Base-by-base conservation (phyloP, 2,329 filamentous ascomycete species). In the Fusarium siculi region DNA sequence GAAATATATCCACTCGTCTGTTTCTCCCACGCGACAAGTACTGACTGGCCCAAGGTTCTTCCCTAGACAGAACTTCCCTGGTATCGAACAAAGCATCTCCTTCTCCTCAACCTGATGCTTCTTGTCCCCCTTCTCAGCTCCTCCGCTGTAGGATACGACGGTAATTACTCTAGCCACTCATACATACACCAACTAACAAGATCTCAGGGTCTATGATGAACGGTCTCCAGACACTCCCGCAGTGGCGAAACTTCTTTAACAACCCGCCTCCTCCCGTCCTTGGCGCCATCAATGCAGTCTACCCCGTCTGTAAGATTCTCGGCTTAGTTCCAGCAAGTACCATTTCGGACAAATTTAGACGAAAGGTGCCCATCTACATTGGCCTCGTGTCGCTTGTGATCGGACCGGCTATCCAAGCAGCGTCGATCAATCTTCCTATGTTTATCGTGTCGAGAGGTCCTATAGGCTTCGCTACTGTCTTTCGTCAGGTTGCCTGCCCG, bases 121-220 rank as follows among this genome's bases (percentile, higher is more conserved):
- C 42, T 44, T 9, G 4, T 44, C 16, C 42, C 42, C 11, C 16
- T 44, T 1, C 42, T 44, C 16, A 44, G 42, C 0, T 44, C 42
- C 11, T 44, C 23, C 7, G 23, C 42, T 9, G 42, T 44, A 14
- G 42, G 42, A 8, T 44, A 44, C 16, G 42, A 44, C 0, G 42
- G 42, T 25, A 18, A 44, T 1, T 9, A 2, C 5, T 25, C 5
- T 18, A 9, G n/a, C 4, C n/a, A 8, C 7, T 25, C 10, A 12
- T 23, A 0, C 16, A 44, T 18, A 10, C n/a, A 25, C 0, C 16
- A 18, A 18, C 42, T 40, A 9, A 40, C 39, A 40, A 0, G 1
- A n/a, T 40, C 8, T 7, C 8, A 40, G n/a, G 16, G 16, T 44
- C 42, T 44, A 44, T 44, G n/a, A 44, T 44, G 42, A 44, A 44